These are phyloP conservation scores for Meyerozyma sp. DNA, from an alignment of 1,139 yeast species.

Conservation along the genomic window DNA sequence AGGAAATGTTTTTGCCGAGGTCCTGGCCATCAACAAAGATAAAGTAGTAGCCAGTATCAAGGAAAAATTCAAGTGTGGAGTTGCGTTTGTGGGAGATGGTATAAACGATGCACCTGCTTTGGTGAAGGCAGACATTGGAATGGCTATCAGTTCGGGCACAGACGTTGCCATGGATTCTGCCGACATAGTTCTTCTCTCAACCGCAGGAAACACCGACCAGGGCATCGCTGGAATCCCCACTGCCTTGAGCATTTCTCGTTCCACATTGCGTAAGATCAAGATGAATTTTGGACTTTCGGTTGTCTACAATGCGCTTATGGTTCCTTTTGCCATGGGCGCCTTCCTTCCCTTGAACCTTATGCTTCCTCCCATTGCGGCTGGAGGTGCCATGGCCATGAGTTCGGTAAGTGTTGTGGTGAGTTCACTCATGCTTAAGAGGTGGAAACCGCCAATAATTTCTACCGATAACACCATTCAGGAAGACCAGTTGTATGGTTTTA, in stretches of 20 bases:
- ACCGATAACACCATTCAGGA: slow-evolving; percentile 7
- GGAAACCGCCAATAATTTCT: slow-evolving; percentile 45
- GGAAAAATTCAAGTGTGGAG: slow-evolving; percentile 33
- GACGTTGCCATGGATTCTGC: slow-evolving; percentile 97
- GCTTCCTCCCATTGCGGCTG: slow-evolving; percentile 86
- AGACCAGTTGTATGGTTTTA: slow-evolving; percentile 12
- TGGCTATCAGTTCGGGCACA: slow-evolving; percentile 88
- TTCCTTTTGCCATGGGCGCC: slow-evolving; percentile 95
- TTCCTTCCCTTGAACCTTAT: slow-evolving; percentile 73
- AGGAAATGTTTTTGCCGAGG: slow-evolving; percentile 67
- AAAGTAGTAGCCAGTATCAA: slow-evolving; percentile 59
- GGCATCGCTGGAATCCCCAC: slow-evolving; percentile 58
- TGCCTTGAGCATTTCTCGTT: slow-evolving; percentile 66
- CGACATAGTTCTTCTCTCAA: slow-evolving; percentile 66
- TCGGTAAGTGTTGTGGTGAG: slow-evolving; percentile 84
- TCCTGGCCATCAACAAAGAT: slow-evolving; percentile 75
- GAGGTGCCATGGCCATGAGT: slow-evolving; percentile 90
- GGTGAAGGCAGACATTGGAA: slow-evolving; percentile 82
- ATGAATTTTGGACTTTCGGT: slow-evolving; percentile 82
- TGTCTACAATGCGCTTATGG: slow-evolving; percentile 78
- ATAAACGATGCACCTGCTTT: slow-evolving; percentile 95
- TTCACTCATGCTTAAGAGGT: slow-evolving; percentile 63
- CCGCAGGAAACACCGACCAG: slow-evolving; percentile 15
- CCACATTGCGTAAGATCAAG: slow-evolving; percentile 72
- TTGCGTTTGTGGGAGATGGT: slow-evolving; percentile 96